phyloP scores from a whole-genome alignment of 2,329 filamentous ascomycete genomes.

The Xylaria sp. region DNA sequence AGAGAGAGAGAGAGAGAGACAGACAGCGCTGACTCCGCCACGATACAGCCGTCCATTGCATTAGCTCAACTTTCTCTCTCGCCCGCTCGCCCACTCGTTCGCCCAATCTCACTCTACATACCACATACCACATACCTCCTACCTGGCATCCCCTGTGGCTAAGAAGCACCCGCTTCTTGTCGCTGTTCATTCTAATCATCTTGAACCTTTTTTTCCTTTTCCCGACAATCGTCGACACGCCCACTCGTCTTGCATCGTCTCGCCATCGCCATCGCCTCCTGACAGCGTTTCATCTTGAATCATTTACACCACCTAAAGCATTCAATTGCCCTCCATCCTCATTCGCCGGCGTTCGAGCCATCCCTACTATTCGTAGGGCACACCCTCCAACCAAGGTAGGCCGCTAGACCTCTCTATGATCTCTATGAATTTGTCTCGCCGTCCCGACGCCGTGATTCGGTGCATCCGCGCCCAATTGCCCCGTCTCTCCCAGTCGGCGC shows the following conservation, averaged over 20 bases:
- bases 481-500: conserved; percentile 15
- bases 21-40: conserved; percentile 42
- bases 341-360: conserved; percentile 35
- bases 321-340: conserved; percentile 40
- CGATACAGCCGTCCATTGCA: conserved; percentile 42
- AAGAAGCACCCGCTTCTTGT: conserved; percentile 3
- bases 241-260: conserved; percentile 15
- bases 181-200: background rate
- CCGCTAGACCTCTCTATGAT: conserved; percentile 1
- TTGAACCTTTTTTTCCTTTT: background rate
- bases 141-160: conserved; percentile 12
- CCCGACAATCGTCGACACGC: background rate
- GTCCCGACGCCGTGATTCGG: conserved; percentile 11
- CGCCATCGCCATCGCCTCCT: conserved; percentile 38
- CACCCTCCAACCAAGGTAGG: conserved; percentile 33
- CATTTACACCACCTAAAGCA: conserved; percentile 46
- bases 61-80: conserved; percentile 44
- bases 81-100: conserved; percentile 42
- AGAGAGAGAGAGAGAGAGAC: background rate
- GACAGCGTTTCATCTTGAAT: conserved; percentile 37
- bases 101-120: background rate
- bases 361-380: conserved; percentile 12
- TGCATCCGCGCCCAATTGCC: conserved; percentile 16
- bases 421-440: conserved; percentile 9
- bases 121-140: background rate